Conservation (phyloP, 805 yeast genomes). For the Pichia nanzhaoensis region DNA sequence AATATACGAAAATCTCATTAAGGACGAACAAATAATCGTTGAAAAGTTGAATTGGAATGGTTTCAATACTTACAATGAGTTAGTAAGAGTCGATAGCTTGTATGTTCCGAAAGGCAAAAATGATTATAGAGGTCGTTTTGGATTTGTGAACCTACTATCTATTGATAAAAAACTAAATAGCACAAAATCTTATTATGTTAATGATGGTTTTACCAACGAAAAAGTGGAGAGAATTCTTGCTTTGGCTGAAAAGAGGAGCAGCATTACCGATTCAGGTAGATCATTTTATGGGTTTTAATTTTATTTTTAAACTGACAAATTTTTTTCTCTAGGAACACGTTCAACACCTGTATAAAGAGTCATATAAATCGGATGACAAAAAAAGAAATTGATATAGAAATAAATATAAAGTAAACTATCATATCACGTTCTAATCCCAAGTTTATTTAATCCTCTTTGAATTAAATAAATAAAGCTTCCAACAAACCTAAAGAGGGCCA, state of each 20-base stretch:
- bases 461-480: constrained; percentile 64
- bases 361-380: too few species aligned
- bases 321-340: too few species aligned
- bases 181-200: constrained; percentile 45
- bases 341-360: too few species aligned
- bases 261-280: constrained; percentile 60
- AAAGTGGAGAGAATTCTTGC: constrained; percentile 86
- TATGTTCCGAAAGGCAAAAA: constrained; percentile 28
- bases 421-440: constrained; percentile 6
- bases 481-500: constrained; percentile 75
- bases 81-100: constrained; percentile 46
- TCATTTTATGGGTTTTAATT: constrained; percentile 23
- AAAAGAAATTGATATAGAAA: too few species aligned
- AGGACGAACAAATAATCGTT: constrained; percentile 58
- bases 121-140: constrained; percentile 33
- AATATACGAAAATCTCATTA: constrained; percentile 51
- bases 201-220: constrained; percentile 73
- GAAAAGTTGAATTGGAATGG: constrained; percentile 69
- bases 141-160: constrained; percentile 45
- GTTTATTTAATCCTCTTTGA: constrained; percentile 17
- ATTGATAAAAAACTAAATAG: constrained; percentile 31
- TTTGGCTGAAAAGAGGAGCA: constrained; percentile 61
- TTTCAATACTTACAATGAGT: constrained; percentile 52
- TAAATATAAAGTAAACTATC: too few species aligned
- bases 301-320: neutral